phyloP scores from a whole-genome alignment of 192 early-diverging fungal species.

The Dispira parvispora region DNA sequence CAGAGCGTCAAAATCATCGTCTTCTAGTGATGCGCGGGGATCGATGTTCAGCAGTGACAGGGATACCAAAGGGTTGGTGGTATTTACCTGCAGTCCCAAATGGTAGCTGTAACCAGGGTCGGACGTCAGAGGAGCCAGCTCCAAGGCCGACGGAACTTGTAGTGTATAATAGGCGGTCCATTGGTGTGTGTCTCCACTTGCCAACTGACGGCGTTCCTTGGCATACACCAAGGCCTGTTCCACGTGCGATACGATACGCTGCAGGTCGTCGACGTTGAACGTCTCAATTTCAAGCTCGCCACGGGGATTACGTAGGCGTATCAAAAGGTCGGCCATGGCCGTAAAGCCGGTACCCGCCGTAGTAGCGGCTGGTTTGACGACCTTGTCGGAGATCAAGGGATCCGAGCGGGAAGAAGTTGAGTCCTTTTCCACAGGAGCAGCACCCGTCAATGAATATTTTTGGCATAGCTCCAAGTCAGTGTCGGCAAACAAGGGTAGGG shows the following conservation, averaged over 20 bases:
- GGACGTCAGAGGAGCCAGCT: neutral
- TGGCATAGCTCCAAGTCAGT: neutral
- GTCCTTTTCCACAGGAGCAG: neutral
- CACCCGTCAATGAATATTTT: neutral
- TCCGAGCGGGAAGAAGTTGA: neutral
- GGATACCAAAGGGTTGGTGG: neutral
- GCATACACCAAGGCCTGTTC: neutral
- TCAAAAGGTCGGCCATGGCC: neutral
- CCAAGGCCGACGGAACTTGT: neutral
- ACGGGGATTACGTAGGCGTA: no score
- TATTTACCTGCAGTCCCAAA: neutral
- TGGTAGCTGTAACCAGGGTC: neutral
- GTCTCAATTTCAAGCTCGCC: no score
- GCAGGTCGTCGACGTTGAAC: neutral
- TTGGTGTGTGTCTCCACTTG: neutral
- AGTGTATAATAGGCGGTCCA: neutral
- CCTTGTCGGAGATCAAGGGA: neutral
- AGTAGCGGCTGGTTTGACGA: neutral
- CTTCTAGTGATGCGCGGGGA: neutral
- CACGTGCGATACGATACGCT: neutral
- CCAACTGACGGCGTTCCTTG: neutral
- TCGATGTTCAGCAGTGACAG: neutral
- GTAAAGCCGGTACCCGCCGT: neutral
- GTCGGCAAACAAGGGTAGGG: neutral
- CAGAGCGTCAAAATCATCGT: neutral